A percentile compares a stretch with the other conserved stretches of the same genome.
phyloP scores from a whole-genome alignment of 1,284 basidiomycete species.

The Malassezia furfur region DNA sequence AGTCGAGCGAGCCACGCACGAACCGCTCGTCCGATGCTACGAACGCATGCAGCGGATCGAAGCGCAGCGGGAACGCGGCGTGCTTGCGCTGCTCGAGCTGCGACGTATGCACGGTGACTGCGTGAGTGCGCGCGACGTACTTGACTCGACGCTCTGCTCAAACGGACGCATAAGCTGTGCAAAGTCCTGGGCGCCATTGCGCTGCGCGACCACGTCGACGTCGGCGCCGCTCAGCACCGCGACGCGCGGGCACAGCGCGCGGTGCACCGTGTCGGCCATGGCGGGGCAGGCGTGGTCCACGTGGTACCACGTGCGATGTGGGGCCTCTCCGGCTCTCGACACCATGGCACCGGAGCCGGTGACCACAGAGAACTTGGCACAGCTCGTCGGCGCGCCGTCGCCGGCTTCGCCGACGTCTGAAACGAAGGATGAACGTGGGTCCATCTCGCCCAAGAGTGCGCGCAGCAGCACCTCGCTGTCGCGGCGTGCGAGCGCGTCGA shows the following conservation, averaged over 20 bases:
- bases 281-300: background rate
- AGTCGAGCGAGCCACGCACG: conserved; percentile 1
- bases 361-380: conserved; percentile 15
- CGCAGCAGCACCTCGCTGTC: conserved; percentile 12
- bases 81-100: conserved; percentile 34
- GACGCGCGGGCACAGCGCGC: conserved; percentile 36
- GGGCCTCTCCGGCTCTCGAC: background rate
- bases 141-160: conserved; percentile 19
- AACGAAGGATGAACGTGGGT: background rate
- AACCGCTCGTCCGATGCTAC: background rate
- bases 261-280: conserved; percentile 21
- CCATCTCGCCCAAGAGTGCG: background rate
- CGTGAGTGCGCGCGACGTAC: background rate
- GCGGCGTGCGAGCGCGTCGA: conserved; percentile 26
- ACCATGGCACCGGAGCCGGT: conserved; percentile 10
- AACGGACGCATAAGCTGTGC: conserved; percentile 37
- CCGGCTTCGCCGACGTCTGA: background rate
- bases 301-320: background rate
- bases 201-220: conserved; percentile 23
- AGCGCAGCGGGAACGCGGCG: conserved; percentile 34
- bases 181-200: conserved; percentile 30
- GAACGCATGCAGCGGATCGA: conserved; percentile 32
- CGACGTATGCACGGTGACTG: conserved; percentile 38
- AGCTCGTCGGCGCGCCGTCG: background rate
- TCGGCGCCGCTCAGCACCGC: conserved; percentile 36